Evolutionary conservation across 192 early-diverging fungal species (phyloP), one percentile per base, ranked within the genome.

Genomic region (Spinellus fusiger): DNA sequence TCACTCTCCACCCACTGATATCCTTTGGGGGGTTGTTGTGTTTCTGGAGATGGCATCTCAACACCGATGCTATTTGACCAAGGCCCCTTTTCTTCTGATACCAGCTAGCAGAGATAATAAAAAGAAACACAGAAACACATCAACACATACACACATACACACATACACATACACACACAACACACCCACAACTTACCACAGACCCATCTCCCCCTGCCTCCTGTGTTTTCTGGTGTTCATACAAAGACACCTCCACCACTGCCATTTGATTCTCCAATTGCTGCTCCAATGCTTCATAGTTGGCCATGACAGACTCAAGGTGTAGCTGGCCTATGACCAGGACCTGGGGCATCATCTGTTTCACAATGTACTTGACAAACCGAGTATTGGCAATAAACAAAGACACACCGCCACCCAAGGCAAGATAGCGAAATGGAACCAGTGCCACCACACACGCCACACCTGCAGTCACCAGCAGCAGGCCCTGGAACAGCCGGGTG

Each of bases 361-460:
- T 54, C 32, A 65, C 27, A 9, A 65, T 31, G 48, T 61, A 54
- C 46, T 80, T 77, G 0, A 62, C 73, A 56, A 86, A 75, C 2
- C 77, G 76, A 38, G 86, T 89, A 56, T 89, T 87, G 3, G 68
- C 40, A 55, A 86, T 58, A 61, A 90, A 86, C 22, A 80, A 63
- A 9, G 49, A 49, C 0, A 86, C 68, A n/a, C 89, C 89, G 22
- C 65, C 79, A 16, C 79, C 22, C 37, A 79, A 64, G 53, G 77
- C 74, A 7, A 84, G 65, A 47, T 65, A 67, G 12, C 71, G 49
- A 71, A 80, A 79, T 25, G 79, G 76, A 1, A 84, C 49, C 33
- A 80, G 48, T 70, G 74, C 81, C 51, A 81, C 67, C 1, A 50
- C 32, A 9, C 79, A 0, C n/a, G 46, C 49, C 54, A 81, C 53